Evolutionary conservation across 2,329 filamentous ascomycete genomes (phyloP).

Genomic region (Botryotinia calthae): DNA sequence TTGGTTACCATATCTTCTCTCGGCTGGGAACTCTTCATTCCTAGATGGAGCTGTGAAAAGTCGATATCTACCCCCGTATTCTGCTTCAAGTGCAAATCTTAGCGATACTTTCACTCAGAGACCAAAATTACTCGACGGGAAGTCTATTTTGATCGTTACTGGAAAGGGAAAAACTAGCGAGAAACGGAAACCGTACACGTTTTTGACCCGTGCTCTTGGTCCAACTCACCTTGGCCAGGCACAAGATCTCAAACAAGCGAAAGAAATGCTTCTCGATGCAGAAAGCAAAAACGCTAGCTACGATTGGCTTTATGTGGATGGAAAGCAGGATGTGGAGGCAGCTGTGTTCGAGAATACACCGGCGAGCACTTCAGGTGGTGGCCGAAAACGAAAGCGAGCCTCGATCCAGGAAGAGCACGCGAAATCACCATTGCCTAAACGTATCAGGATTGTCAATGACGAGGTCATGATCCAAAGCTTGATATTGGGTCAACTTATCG

Average conservation of each 20-base stretch:
- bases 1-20: conserved; percentile 80
- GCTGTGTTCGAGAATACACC: conserved; percentile 35
- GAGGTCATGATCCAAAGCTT: conserved; percentile 91
- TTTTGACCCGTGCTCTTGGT: conserved; percentile 76
- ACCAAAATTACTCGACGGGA: conserved; percentile 60
- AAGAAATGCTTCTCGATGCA: conserved; percentile 52
- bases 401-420: conserved; percentile 37
- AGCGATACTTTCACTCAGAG: conserved; percentile 56
- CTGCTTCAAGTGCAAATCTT: conserved; percentile 56
- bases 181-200: conserved; percentile 70
- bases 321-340: conserved; percentile 49
- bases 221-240: conserved; percentile 65
- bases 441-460: conserved; percentile 69
- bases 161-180: conserved; percentile 59
- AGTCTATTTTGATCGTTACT: conserved; percentile 71
- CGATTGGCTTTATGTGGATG: conserved; percentile 79
- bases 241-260: conserved; percentile 63
- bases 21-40: conserved; percentile 75
- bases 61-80: conserved; percentile 62
- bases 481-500: conserved; percentile 75
- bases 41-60: conserved; percentile 77
- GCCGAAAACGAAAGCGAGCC: conserved; percentile 47
- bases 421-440: conserved; percentile 45
- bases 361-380: conserved; percentile 31
- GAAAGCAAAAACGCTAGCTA: conserved; percentile 51